phyloP scores from a whole-genome alignment of 208 protist species.

The Trypanosoma platydactyli region DNA sequence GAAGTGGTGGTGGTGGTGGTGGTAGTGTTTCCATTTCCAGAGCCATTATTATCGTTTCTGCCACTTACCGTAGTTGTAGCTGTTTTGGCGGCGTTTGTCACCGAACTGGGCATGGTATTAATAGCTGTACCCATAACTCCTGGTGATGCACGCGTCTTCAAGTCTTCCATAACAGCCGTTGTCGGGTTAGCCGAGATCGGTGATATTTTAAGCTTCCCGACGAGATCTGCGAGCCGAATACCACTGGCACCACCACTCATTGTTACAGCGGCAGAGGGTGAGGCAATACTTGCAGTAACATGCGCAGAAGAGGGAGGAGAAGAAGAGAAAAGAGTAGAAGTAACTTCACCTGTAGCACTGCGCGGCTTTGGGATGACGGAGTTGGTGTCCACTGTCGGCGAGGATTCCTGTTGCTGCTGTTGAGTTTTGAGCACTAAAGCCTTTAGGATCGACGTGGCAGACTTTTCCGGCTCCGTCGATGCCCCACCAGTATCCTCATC shows the following conservation, averaged over 20 bases:
- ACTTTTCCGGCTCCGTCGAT: slow-evolving; percentile 7
- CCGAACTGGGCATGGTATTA: not conserved
- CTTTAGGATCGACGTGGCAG: slow-evolving; percentile 7
- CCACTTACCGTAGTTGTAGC: not conserved
- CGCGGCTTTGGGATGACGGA: slow-evolving; percentile 45
- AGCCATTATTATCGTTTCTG: no score
- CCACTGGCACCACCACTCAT: slow-evolving; percentile 14
- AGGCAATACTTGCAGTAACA: slow-evolving; percentile 2
- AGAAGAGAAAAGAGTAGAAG: no score
- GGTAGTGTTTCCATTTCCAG: not conserved
- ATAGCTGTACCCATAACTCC: slow-evolving; percentile 13
- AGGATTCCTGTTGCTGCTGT: slow-evolving; percentile 4
- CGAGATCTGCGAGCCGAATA: slow-evolving; percentile 28
- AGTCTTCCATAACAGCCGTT: no score
- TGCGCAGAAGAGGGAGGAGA: slow-evolving; percentile 7
- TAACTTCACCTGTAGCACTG: slow-evolving; percentile 31
- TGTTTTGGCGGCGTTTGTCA: not conserved
- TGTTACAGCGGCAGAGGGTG: slow-evolving; percentile 4
- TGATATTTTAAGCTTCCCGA: slow-evolving; percentile 19
- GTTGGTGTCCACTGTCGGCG: not conserved
- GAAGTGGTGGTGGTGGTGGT: not conserved
- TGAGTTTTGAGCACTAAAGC: slow-evolving; percentile 6
- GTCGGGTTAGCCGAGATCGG: not conserved
- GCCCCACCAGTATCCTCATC: slow-evolving; percentile 11
- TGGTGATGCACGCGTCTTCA: not conserved